These are phyloP conservation scores for Phytophthora crassamura DNA, from an alignment of 352 stramenopile species.

Conservation along the genomic window DNA sequence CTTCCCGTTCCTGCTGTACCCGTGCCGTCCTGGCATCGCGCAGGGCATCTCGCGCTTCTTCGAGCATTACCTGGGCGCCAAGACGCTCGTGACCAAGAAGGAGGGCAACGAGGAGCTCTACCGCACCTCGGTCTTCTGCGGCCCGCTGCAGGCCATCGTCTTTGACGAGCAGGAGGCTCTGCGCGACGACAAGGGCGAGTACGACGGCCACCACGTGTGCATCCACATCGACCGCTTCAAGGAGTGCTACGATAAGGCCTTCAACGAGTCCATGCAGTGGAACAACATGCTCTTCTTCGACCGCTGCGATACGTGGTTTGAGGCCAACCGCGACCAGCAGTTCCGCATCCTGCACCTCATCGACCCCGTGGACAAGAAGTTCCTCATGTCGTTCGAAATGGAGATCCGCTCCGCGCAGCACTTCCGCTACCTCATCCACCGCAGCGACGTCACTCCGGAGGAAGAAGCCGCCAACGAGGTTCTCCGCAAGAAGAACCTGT, in stretches of 20 bases:
- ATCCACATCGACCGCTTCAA: conserved; percentile 80
- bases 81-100: conserved; percentile 57
- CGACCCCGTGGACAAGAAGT: conserved; percentile 67
- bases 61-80: conserved; percentile 68
- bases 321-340: conserved; percentile 73
- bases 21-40: conserved; percentile 59
- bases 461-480: conserved; percentile 61
- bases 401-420: conserved; percentile 77
- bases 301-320: conserved; percentile 69
- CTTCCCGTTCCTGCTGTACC: conserved; percentile 67
- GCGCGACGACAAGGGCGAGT: conserved; percentile 63
- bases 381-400: conserved; percentile 73
- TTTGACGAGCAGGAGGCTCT: conserved; percentile 69
- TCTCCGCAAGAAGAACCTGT: conserved; percentile 69
- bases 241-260: conserved; percentile 63
- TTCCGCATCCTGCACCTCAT: conserved; percentile 75
- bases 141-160: conserved; percentile 63
- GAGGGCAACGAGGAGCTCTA: conserved; percentile 43
- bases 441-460: conserved; percentile 55
- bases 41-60: conserved; percentile 74
- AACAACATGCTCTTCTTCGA: conserved; percentile 81
- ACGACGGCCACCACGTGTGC: conserved; percentile 79
- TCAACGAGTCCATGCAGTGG: conserved; percentile 70
- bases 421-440: conserved; percentile 74
- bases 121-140: conserved; percentile 56